Base-by-base conservation (phyloP, 2,329 filamentous ascomycete species). In the Trichoderma sp. region DNA sequence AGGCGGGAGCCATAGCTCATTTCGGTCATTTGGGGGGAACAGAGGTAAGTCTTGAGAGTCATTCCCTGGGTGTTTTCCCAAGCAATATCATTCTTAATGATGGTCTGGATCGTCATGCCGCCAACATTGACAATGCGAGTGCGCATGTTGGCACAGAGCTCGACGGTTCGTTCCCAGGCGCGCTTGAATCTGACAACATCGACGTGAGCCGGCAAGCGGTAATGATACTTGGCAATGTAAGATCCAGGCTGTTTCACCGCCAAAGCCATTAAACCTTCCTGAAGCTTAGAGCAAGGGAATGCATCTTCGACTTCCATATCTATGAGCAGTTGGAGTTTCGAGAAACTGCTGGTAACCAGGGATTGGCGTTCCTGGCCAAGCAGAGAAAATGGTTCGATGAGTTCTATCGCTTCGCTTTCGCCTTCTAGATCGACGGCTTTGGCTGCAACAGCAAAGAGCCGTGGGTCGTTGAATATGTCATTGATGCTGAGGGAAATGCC, bases 141-240 rank as follows among this genome's bases (percentile, higher is more conserved):
- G 21, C 74, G 72, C 11, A 75, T 40, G 24, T 72, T 73, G 1
- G 70, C 63, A 33, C 72, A 74, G 7, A 61, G 24, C 7, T 66
- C 33, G 3, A 74, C 58, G 3, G 70, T 71, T 1, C 63, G 37
- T n/a, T 74, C 72, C 74, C 74, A 75, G 8, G 70, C 70, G 1
- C 13, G 33, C 19, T 56, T 71, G 35, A 75, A 75, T 2, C 66
- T 68, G 5, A 40, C 58, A 33, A 76, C 27, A 24, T 78, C 72
- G 5, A 75, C 43, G 14, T 74, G 21, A 1, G 37, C 52, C 0
- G 72, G 58, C 3, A 78, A 71, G 29, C 69, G 65, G 35, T 75
- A 70, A 19, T 73, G 73, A 35, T 75, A 73, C 58, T 75, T 74
- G 3, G 77, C 75, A n/a, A 81, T 74, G 53, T 82, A 82, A 0